Base-by-base conservation (phyloP, 23 red algal species). In the Gracilaria domingensis region DNA sequence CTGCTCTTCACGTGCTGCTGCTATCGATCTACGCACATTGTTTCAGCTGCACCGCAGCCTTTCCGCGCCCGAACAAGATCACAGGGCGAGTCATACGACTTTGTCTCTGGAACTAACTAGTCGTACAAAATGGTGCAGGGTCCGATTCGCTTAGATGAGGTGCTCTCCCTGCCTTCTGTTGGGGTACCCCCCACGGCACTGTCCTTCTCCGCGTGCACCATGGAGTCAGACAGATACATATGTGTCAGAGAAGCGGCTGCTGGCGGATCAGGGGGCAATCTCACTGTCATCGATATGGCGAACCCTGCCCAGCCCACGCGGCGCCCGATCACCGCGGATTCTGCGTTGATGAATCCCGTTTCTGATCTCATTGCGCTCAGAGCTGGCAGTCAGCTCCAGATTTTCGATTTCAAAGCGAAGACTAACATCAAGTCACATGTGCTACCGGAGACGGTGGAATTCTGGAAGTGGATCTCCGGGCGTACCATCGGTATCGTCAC, bases 331-430 rank as follows among this genome's bases (percentile, higher is more conserved):
- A 84, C 97, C 12, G 97, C 97, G 16, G 97, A 99, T 80, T 99
- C 97, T 12, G 97, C 93, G 6, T 74, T 99, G 25, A 96, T 96
- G 93, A 96, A 96, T 47, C 97, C 97, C 32, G 86, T 75, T 4
- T 89, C 93, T 4, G 88, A 96, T 34, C 81, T 99, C 34, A 96
- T 99, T 37, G 97, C 97, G 21, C 86, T 99, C 34, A 94, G 91
- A 58, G 82, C 94, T 0, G 95, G 94, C 53, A 86, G 81, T 12
- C 90, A 94, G 85, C 78, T 99, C 33, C 97, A 99, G 82, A 64
- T 99, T 23, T 99, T 99, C 81, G 97, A 99, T 71, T 85, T 96
- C 48, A 81, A 74, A 12, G 88, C 91, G 39, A 99, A 96, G 95
- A 60, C 84, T 8, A 95, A 96, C 34, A 71, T 99, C 25, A 99